Percentiles rank a stretch among this genome's conserved stretches.
Evolutionary conservation across 352 stramenopile species (phyloP).

Genomic region (Lagenidium giganteum): DNA sequence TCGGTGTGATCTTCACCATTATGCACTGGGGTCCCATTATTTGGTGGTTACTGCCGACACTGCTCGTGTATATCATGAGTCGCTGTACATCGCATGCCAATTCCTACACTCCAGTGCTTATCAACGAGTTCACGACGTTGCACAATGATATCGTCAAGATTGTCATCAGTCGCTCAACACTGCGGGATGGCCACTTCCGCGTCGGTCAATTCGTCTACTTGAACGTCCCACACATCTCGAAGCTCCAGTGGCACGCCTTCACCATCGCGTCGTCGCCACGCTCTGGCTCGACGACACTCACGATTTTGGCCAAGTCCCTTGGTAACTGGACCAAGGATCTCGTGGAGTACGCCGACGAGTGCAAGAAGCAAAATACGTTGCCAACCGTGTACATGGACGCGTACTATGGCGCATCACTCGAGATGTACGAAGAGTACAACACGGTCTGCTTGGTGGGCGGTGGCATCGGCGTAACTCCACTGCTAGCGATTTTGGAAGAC

Average conservation of each 20-base stretch:
- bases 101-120: conserved; percentile 17
- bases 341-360: conserved; percentile 27
- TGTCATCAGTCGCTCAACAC: conserved; percentile 18
- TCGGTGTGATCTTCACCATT: conserved; percentile 23
- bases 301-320: conserved; percentile 32
- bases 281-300: conserved; percentile 16
- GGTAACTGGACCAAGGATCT: conserved; percentile 31
- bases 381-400: conserved; percentile 38
- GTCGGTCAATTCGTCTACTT: conserved; percentile 46
- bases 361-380: conserved; percentile 14
- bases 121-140: conserved; percentile 19
- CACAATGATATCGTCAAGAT: conserved; percentile 27
- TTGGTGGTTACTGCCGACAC: conserved; percentile 29
- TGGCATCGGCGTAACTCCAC: conserved; percentile 32
- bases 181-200: conserved; percentile 14
- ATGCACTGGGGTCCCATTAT: conserved; percentile 31
- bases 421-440: conserved; percentile 26
- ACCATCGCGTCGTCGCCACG: conserved; percentile 37
- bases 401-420: conserved; percentile 30
- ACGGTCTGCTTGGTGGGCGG: conserved; percentile 25
- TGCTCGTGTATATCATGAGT: conserved; percentile 32
- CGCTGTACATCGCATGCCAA: conserved; percentile 23
- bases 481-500: conserved; percentile 34
- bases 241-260: conserved; percentile 50
- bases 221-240: conserved; percentile 35